Percentiles rank a stretch among this genome's conserved stretches.
Evolutionary conservation across 495 filamentous ascomycete species (phyloP).

Genomic region (Wilcoxina mikolae): DNA sequence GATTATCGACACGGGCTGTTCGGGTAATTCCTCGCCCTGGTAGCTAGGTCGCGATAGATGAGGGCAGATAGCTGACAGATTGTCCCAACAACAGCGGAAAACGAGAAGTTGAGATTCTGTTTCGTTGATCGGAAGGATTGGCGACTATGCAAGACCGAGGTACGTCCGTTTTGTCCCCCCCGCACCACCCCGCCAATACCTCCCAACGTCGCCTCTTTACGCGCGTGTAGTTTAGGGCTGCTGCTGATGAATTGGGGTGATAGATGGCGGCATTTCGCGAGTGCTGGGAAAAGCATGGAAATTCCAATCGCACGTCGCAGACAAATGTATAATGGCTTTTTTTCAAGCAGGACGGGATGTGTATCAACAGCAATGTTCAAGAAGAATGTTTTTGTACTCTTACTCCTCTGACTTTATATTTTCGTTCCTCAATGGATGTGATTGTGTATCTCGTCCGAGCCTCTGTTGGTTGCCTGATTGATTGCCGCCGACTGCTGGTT

Average conservation of each 20-base stretch:
- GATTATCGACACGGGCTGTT: conserved; percentile 91
- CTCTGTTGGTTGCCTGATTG: too few relatives aligned
- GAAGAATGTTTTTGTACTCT: too few relatives aligned
- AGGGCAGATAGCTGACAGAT: neutral
- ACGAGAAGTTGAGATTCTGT: conserved; percentile 82
- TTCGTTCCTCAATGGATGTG: too few relatives aligned
- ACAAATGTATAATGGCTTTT: neutral
- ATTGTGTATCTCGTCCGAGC: too few relatives aligned
- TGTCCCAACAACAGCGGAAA: conserved; percentile 49
- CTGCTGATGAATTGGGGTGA: conserved; percentile 9
- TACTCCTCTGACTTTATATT: too few relatives aligned
- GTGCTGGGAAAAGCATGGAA: conserved; percentile 88
- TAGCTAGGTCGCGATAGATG: neutral
- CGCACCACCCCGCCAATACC: neutral
- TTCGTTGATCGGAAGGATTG: conserved; percentile 95
- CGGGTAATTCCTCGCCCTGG: too few relatives aligned
- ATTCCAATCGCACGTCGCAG: conserved; percentile 55
- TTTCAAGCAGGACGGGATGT: too few relatives aligned
- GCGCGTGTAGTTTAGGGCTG: neutral
- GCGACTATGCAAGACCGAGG: conserved; percentile 77
- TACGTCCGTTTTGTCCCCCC: conserved; percentile 33
- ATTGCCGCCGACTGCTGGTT: too few relatives aligned
- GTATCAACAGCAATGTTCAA: too few relatives aligned
- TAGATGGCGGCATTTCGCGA: conserved; percentile 86
- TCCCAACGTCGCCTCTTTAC: neutral